Conservation (phyloP, 257 asterid genomes). For the Lycium ferocissimum region DNA sequence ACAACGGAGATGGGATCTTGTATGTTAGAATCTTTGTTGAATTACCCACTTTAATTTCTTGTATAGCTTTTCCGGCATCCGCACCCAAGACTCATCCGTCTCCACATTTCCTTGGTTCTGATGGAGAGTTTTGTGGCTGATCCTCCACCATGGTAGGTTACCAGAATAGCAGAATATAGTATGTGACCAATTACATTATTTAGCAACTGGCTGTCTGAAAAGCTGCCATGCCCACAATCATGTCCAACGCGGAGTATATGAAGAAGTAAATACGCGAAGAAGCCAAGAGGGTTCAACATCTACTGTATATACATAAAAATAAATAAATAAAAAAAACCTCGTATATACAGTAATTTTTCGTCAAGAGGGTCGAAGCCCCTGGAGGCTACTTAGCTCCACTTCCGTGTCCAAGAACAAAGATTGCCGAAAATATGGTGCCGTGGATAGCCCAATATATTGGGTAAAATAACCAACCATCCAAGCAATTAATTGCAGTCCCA, state of each 20-base stretch:
- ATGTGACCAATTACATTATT: conserved; percentile 50
- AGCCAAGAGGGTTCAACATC: too few relatives aligned
- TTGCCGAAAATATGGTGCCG: conserved; percentile 78
- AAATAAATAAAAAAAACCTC: too few relatives aligned
- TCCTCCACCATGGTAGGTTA: conserved; percentile 65
- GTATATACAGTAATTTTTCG: too few relatives aligned
- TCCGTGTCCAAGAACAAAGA: conserved; percentile 69
- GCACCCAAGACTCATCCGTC: conserved; percentile 58
- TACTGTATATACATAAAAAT: too few relatives aligned
- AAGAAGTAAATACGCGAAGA: too few relatives aligned
- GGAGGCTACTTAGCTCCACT: too few relatives aligned
- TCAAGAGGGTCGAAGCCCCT: too few relatives aligned
- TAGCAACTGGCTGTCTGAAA: conserved; percentile 40
- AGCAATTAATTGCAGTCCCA: conserved; percentile 42
- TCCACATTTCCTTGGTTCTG: conserved; percentile 58
- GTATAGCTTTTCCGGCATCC: conserved; percentile 50
- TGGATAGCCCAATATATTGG: conserved; percentile 64
- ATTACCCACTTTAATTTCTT: conserved; percentile 34
- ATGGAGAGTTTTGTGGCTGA: conserved; percentile 57
- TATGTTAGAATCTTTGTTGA: conserved; percentile 46
- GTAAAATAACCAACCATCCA: conserved; percentile 51
- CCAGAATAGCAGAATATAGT: conserved; percentile 52
- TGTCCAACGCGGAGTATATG: conserved; percentile 37
- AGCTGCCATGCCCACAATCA: conserved; percentile 62
- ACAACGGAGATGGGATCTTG: conserved; percentile 54